These are phyloP conservation scores for Sugiyamaella paludigena DNA, from an alignment of 1,139 yeast genomes.

Conservation along the genomic window DNA sequence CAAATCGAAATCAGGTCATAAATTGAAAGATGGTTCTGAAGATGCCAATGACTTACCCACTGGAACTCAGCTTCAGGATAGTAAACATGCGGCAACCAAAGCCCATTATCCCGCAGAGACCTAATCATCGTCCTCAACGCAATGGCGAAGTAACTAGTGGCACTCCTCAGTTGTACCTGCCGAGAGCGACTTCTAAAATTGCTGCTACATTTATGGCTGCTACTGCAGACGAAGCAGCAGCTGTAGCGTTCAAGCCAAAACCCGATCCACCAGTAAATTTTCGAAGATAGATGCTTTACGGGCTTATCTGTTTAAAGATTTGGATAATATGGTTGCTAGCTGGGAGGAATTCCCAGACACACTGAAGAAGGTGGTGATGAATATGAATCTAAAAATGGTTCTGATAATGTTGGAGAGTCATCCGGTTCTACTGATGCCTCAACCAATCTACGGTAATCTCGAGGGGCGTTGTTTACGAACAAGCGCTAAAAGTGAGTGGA, in stretches of 20 bases:
- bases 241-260: conserved; percentile 25
- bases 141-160: no score
- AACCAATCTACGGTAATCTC: conserved; percentile 44
- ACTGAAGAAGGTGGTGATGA: conserved; percentile 15
- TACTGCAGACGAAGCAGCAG: conserved; percentile 16
- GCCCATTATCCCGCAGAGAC: no score
- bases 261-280: conserved; percentile 26
- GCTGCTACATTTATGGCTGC: conserved; percentile 16
- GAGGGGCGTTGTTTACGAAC: conserved; percentile 78
- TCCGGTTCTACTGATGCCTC: conserved; percentile 22
- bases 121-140: no score
- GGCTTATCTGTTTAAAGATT: conserved; percentile 37
- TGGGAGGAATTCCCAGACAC: conserved; percentile 27
- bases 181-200: conserved; percentile 18
- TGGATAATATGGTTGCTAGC: conserved; percentile 34
- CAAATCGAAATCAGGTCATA: no score
- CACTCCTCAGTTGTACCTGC: conserved; percentile 24
- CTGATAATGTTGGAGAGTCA: conserved; percentile 6
- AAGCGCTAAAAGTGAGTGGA: conserved; percentile 34
- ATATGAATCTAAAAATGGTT: conserved; percentile 18
- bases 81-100: no score
- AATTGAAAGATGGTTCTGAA: no score
- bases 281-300: conserved; percentile 35
- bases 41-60: no score
- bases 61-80: no score